Base-by-base conservation (phyloP, 2,329 filamentous ascomycete genomes). In the Penicillium aurantiogriseum region DNA sequence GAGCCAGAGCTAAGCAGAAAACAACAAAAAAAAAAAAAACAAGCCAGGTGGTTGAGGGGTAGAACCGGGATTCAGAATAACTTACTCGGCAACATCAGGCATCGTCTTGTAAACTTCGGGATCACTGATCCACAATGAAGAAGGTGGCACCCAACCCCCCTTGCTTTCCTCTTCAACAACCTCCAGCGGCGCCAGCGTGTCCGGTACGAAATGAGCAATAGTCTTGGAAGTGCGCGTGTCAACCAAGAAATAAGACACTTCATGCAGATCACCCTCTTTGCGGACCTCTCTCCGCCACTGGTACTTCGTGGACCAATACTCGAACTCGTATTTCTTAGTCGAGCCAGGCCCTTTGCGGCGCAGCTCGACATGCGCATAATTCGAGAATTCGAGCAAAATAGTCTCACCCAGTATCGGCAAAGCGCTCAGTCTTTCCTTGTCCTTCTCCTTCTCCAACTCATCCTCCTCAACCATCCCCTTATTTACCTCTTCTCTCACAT, bases 341-440 rank as follows among this genome's bases (percentile, higher is more conserved):
- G 82, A 79, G 64, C 85, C 87, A 50, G 83, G 79, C 7, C 88
- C 88, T 25, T 85, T 81, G 42, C 90, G 85, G 64, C 84, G 86
- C 50, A 99, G 78, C 63, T 96, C 90, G 40, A 97, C 86, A 67
- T 94, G 91, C 2, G 93, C 93, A 72, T 99, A 99, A 78, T 97
- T 99, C 64, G 91, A 95, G 73, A 97, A 99, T 72, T 97, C 93
- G 35, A 99, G 83, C 76, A 92, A 90, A 72, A 93, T 89, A 36
- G 84, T 88, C 73, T 96, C 91, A 57, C 88, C 90, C 19, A 90
- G 85, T 44, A 80, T 69, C 11, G 55, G 44, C 23, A 21, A 27
- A 27, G 23, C 10, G 15, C 11, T 0, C 10, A 27, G 39, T 23
- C 51, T 51, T 10, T 61, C 60, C 29, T 59, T 54, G 8, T 60